Base-by-base conservation (phyloP, 805 yeast genomes). In the Sugiyamaella floridensis region DNA sequence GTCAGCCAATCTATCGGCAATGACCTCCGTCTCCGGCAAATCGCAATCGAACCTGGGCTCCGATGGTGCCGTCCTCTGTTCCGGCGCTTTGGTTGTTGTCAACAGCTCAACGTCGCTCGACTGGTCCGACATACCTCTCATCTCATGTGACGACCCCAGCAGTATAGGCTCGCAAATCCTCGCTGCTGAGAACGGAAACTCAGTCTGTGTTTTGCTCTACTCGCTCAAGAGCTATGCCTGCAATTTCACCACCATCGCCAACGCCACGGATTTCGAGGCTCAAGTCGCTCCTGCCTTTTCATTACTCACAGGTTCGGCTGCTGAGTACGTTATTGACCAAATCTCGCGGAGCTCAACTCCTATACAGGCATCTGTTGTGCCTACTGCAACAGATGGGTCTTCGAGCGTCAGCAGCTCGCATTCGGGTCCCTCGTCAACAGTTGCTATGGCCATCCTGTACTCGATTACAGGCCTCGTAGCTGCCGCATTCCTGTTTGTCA, bases 361-460 rank as follows among this genome's bases (percentile, higher is more conserved):
- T 0, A 48, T 32, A 5, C n/a, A 10, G 37, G 37, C 37, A 3
- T 32, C 37, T 14, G 9, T 32, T 14, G 37, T 32, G 37, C 46
- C 49, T 12, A 47, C 28, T 5, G 43, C 50, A 19, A 52, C 26
- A 20, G 37, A 48, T 6, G n/a, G 15, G 16, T 34, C 46, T 6
- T 32, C 47, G 40, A 14, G 20, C 15, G 15, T 28, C 32, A 28
- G 8, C 40, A 32, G 12, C 20, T 29, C 18, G 37, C 4, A 9
- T 5, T 26, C 18, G 20, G 45, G 46, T 28, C 28, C 41, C 15
- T 28, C 51, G 7, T 45, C 69, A 11, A 59, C 65, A 5, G 55
- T 55, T 15, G 68, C 67, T 18, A 64, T 66, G 68, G 62, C 60
- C 32, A 59, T 62, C 8, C 58, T 67, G 18, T 67, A 67, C 50